Conservation (phyloP, 2,329 filamentous ascomycete genomes). For the Hymenoscyphus linearis region DNA sequence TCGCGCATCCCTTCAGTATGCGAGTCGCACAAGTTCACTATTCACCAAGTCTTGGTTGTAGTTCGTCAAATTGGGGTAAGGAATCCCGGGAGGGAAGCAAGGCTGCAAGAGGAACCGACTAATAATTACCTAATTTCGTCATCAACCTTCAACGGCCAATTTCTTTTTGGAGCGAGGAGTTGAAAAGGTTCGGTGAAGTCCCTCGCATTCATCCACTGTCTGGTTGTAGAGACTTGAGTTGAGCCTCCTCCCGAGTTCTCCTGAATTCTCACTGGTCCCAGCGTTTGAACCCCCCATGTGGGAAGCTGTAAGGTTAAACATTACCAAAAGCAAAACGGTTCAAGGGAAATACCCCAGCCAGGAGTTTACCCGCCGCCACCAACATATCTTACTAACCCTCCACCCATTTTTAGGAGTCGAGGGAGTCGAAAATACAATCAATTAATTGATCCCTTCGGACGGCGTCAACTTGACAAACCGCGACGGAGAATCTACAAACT, state of each 20-base stretch:
- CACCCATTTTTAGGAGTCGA: background rate
- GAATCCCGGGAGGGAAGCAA: too few species aligned
- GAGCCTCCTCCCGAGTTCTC: background rate
- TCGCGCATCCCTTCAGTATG: too few species aligned
- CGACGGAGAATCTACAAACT: background rate
- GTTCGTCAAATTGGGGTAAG: too few species aligned
- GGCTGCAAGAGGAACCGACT: too few species aligned
- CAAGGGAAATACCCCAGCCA: background rate
- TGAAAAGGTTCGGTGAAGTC: background rate
- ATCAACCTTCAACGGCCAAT: too few species aligned
- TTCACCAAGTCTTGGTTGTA: too few species aligned
- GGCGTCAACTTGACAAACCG: background rate
- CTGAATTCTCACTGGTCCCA: background rate
- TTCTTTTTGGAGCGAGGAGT: background rate
- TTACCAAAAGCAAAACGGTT: background rate
- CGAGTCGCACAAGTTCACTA: too few species aligned
- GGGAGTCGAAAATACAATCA: background rate
- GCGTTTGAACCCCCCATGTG: background rate
- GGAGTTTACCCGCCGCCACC: background rate
- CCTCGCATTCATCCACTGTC: background rate
- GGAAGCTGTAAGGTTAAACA: background rate
- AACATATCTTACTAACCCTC: background rate
- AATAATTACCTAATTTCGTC: too few species aligned
- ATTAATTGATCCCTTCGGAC: background rate
- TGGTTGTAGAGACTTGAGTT: background rate